Evolutionary conservation across 352 stramenopile genomes (phyloP).

Genomic region (Albugo laibachii): DNA sequence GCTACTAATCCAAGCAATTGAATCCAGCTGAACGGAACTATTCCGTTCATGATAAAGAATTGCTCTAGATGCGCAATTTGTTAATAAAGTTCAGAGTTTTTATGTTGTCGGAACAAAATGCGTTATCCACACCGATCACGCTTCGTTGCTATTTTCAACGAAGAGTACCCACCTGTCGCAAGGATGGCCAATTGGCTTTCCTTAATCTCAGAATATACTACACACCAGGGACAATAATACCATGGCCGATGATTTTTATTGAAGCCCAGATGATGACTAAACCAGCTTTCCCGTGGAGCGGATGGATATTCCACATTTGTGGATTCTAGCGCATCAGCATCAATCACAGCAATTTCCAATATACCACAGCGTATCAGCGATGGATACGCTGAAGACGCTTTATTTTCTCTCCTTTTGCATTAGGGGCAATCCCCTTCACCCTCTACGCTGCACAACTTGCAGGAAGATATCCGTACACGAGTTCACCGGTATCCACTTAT

Average conservation of each 20-base stretch:
- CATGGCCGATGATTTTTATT: constrained; percentile 9
- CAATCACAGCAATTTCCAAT: not conserved
- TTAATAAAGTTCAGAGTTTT: not conserved
- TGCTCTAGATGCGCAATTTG: not conserved
- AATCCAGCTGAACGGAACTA: not conserved
- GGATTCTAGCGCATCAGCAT: not conserved
- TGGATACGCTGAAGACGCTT: not conserved
- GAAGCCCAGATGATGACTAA: constrained; percentile 1
- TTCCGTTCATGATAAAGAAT: not conserved
- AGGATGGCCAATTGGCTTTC: constrained; percentile 11
- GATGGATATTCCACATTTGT: not conserved
- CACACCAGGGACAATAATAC: constrained; percentile 9
- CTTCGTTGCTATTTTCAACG: not conserved
- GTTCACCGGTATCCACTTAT: not conserved
- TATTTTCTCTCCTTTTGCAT: not conserved
- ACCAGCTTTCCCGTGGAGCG: not conserved
- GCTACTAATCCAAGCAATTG: constrained; percentile 1
- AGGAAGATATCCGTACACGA: not conserved
- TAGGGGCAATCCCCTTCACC: not conserved
- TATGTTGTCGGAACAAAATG: not conserved
- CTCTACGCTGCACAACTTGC: not conserved
- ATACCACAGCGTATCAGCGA: not conserved
- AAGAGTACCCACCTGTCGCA: constrained; percentile 1
- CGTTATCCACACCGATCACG: constrained; percentile 2
- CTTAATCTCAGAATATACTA: constrained; percentile 14